These are phyloP conservation scores for Aristolochia contorta DNA, from an alignment of 164 flowering plant species.

Conservation along the genomic window DNA sequence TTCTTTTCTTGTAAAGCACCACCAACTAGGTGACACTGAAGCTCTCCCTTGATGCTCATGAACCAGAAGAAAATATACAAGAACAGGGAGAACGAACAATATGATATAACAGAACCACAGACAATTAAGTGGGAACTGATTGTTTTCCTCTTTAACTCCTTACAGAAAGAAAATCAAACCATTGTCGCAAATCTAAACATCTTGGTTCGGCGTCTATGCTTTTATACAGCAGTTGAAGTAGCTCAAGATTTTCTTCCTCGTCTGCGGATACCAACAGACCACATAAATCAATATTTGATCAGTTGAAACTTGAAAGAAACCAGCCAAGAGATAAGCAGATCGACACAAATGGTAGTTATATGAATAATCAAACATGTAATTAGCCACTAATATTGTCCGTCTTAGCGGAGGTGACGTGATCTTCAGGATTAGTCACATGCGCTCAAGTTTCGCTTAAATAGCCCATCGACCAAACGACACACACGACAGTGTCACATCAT, in stretches of 20 bases:
- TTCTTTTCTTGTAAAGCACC: too few relatives aligned
- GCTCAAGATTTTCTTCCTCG: constrained; percentile 47
- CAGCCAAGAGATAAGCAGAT: too few relatives aligned
- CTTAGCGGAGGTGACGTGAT: not conserved
- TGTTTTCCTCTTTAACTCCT: constrained; percentile 34
- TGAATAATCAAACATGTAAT: too few relatives aligned
- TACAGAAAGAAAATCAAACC: not conserved
- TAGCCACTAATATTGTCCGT: too few relatives aligned
- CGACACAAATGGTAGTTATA: too few relatives aligned
- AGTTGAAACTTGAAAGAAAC: too few relatives aligned
- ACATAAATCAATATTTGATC: not conserved
- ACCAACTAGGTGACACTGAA: too few relatives aligned
- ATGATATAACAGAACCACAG: too few relatives aligned
- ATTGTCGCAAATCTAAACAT: not conserved
- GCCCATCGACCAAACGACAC: not conserved
- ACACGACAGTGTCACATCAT: too few relatives aligned
- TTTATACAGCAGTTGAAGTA: constrained; percentile 66
- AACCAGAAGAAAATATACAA: too few relatives aligned
- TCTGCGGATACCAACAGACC: constrained; percentile 19
- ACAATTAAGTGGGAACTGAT: constrained; percentile 75
- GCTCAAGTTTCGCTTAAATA: not conserved
- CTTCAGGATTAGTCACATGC: not conserved
- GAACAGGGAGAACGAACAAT: too few relatives aligned
- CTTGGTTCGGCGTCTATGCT: constrained; percentile 4
- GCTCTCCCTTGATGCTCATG: too few relatives aligned